Conservation (phyloP, 257 asterid species). For the Solanum megistacrolobum region DNA sequence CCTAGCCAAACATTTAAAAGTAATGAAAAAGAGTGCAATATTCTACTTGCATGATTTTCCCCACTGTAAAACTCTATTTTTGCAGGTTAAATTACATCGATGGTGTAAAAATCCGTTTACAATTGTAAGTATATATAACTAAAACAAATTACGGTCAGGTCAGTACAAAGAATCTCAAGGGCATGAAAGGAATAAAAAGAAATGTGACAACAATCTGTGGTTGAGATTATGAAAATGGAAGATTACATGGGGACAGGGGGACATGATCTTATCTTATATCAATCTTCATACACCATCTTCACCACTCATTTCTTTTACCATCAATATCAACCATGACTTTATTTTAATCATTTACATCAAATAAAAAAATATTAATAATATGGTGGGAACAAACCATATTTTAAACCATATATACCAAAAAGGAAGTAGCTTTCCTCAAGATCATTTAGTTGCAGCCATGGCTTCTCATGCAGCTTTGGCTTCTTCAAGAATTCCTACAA, state of each 20-base stretch:
- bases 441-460: conserved; percentile 49
- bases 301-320: conserved; percentile 38
- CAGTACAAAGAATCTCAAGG: neutral
- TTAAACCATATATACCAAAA: conserved; percentile 8
- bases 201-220: conserved; percentile 26
- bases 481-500: conserved; percentile 73
- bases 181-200: neutral
- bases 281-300: conserved; percentile 30
- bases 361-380: neutral
- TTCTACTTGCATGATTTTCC: neutral
- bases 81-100: neutral
- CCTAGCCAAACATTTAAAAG: neutral
- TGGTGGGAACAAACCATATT: neutral
- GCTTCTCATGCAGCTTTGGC: conserved; percentile 88
- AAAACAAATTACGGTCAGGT: neutral
- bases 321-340: conserved; percentile 35
- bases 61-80: neutral
- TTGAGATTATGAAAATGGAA: conserved; percentile 26
- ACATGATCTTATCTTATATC: conserved; percentile 53
- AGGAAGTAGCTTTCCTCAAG: neutral
- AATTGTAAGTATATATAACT: neutral
- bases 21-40: neutral
- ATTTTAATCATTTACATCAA: neutral
- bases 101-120: neutral
- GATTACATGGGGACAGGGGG: conserved; percentile 1